Conservation (phyloP, 2,329 filamentous ascomycete species). For the Alternaria consortialis region DNA sequence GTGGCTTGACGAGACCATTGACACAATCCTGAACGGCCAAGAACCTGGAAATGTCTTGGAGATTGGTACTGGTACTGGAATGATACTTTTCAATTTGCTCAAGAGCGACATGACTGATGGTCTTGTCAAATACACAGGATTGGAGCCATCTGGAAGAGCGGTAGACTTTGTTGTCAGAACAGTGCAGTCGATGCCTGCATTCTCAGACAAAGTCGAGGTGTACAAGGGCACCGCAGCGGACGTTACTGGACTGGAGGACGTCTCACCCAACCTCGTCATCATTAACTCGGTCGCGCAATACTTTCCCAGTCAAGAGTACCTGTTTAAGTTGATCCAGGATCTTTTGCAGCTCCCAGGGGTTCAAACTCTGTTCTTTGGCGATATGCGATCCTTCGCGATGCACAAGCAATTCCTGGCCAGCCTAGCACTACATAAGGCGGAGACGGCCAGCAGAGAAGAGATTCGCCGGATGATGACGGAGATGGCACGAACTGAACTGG, state of each 20-base stretch:
- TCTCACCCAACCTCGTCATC: constrained; percentile 1
- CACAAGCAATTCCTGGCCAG: constrained; percentile 11
- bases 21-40: constrained; percentile 2
- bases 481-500: not conserved
- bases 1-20: constrained; percentile 21
- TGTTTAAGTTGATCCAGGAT: constrained; percentile 6
- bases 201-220: constrained; percentile 7
- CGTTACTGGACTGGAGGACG: not conserved
- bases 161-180: not conserved
- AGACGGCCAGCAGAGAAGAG: not conserved
- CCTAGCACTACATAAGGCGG: not conserved
- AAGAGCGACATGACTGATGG: not conserved
- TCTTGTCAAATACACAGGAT: not conserved
- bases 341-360: constrained; percentile 1
- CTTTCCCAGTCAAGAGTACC: constrained; percentile 22
- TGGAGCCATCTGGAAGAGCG: not conserved
- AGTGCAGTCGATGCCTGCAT: constrained; percentile 7
- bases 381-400: constrained; percentile 12
- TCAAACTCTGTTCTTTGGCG: constrained; percentile 11
- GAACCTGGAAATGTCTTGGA: constrained; percentile 6
- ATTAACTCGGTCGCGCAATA: constrained; percentile 21
- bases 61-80: constrained; percentile 17
- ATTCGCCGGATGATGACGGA: constrained; percentile 10
- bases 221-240: not conserved
- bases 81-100: constrained; percentile 20